A percentile compares a stretch with the other conserved stretches of the same genome.
These are phyloP conservation scores for Rosellinia necatrix DNA, from an alignment of 2,329 filamentous ascomycete species.

Conservation along the genomic window DNA sequence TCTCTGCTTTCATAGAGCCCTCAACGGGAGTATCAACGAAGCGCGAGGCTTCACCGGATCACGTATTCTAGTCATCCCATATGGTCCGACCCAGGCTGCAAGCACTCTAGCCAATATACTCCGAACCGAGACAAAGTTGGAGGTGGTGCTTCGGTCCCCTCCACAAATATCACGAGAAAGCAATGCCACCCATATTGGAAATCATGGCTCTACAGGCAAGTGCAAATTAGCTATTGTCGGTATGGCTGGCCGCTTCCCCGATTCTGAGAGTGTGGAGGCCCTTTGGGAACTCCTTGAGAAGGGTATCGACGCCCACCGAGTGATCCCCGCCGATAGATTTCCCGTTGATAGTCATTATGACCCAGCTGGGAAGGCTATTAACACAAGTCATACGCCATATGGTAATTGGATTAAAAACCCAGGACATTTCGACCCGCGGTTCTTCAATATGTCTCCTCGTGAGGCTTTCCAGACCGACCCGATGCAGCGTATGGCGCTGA, in stretches of 20 bases:
- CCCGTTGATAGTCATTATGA: conserved; percentile 73
- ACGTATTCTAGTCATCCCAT: conserved; percentile 53
- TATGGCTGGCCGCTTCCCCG: conserved; percentile 77
- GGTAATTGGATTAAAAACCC: conserved; percentile 78
- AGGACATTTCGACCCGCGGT: conserved; percentile 78
- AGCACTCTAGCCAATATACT: conserved; percentile 51
- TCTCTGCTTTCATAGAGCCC: conserved; percentile 52
- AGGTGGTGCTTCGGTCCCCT: conserved; percentile 47
- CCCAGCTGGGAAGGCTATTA: conserved; percentile 71
- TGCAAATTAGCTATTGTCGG: conserved; percentile 85
- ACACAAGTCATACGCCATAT: conserved; percentile 77
- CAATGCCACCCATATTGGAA: conserved; percentile 46
- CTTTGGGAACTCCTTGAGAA: conserved; percentile 78
- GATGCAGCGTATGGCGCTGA: conserved; percentile 76
- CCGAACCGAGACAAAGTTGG: conserved; percentile 47
- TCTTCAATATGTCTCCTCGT: conserved; percentile 86
- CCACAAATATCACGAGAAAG: conserved; percentile 44
- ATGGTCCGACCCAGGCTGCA: conserved; percentile 55
- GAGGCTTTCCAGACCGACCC: conserved; percentile 82
- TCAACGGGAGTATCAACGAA: conserved; percentile 52
- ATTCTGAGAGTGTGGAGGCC: conserved; percentile 70
- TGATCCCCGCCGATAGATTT: conserved; percentile 73
- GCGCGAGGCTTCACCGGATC: conserved; percentile 47
- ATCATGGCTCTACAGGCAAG: conserved; percentile 53
- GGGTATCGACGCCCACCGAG: conserved; percentile 74